phyloP scores from a whole-genome alignment of 176 grass and related monocot species.

The Carex scoparia region DNA sequence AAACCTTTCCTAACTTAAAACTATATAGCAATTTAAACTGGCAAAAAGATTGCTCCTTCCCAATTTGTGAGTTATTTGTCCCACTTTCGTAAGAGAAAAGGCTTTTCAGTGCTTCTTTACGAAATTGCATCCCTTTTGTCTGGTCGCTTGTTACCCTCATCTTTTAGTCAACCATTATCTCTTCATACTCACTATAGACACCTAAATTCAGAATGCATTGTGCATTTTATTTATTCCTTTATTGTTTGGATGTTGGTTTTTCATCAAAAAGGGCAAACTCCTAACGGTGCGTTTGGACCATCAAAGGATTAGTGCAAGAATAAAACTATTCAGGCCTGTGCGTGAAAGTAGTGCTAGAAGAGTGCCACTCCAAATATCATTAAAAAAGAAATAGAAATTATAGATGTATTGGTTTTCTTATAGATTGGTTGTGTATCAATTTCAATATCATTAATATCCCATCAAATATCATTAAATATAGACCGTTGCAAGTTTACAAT shows the following conservation, averaged over 20 bases:
- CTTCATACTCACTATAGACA: neutral
- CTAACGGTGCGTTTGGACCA: neutral
- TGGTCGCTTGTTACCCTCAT: neutral
- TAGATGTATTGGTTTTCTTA: too few relatives aligned
- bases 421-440: too few relatives aligned
- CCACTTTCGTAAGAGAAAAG: too few relatives aligned
- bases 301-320: too few relatives aligned
- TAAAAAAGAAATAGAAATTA: too few relatives aligned
- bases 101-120: neutral
- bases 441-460: too few relatives aligned
- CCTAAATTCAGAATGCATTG: neutral
- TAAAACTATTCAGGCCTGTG: too few relatives aligned
- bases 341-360: too few relatives aligned
- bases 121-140: neutral
- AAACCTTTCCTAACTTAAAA: neutral
- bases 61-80: neutral
- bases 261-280: neutral
- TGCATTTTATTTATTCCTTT: neutral
- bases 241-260: neutral
- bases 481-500: too few relatives aligned
- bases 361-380: too few relatives aligned
- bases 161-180: neutral
- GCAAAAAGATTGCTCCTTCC: neutral
- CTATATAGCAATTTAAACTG: neutral
- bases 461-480: too few relatives aligned